Evolutionary conservation across 495 filamentous ascomycete genomes (phyloP), one percentile per base, ranked within the genome.

Genomic region (Tuber umbilicatum): DNA sequence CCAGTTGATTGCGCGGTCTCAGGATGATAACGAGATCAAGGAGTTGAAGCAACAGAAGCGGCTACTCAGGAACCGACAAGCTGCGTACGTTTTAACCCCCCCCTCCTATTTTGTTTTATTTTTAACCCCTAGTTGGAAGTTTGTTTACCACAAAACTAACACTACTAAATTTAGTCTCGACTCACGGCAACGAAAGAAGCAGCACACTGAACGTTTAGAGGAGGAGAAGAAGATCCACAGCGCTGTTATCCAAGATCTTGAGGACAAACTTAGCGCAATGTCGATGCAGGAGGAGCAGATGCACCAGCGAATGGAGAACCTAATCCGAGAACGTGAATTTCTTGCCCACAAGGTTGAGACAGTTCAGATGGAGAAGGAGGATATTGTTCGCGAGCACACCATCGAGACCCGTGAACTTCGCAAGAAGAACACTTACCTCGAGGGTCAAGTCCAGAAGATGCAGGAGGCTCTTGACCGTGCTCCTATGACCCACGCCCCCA

Each of bases 11-110:
- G 88, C 90, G 43, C 89, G 92, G 83, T 94, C 93, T 31, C 91
- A 86, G 70, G 93, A 98, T 79, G 95, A 98, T 78, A 91, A 96
- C 75, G 91, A 95, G 86, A 91, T 97, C 85, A 98, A 97, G 87
- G 94, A 98, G 84, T 87, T 98, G 80, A 98, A 98, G 89, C 94
- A 97, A 81, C 96, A 97, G 84, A 99, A 99, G 87, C 89, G 95
- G 31, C 86, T 99, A 71, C 85, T 99, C 72, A 88, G 96, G 80
- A 99, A 99, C 84, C 88, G 95, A 78, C 94, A 98, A 85, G 95
- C 95, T 82, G 95, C 95, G 91, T 97, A 88, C 87, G 93, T 90
- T 70, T 41, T 60, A 72, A 73, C 27, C 12, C 55, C 27, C 27
- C 27, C 55, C 14, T 74, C 39, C 39, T n/a, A n/a, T n/a, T 73